These are phyloP conservation scores for Trichoderma brevicompactum DNA, from an alignment of 2,329 filamentous ascomycete species.

Conservation along the genomic window DNA sequence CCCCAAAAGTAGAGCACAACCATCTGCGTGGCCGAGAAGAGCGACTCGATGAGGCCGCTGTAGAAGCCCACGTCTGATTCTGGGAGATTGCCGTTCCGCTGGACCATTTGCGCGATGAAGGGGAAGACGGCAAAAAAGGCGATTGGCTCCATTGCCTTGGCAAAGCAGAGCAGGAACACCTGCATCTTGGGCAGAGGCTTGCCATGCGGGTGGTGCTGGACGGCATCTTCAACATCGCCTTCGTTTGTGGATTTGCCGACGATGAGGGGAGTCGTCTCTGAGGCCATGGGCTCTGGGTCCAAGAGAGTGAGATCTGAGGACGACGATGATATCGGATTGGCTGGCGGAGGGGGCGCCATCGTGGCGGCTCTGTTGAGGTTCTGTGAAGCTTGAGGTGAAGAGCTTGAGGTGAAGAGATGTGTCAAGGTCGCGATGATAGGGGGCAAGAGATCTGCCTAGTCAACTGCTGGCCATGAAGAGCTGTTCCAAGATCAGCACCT, in stretches of 20 bases:
- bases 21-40: conserved; percentile 78
- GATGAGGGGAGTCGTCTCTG: conserved; percentile 21
- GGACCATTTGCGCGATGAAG: conserved; percentile 78
- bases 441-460: neutral
- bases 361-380: neutral
- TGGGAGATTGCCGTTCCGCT: conserved; percentile 64
- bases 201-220: conserved; percentile 36
- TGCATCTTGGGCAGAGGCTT: conserved; percentile 64
- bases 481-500: neutral
- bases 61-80: conserved; percentile 78
- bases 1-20: conserved; percentile 79
- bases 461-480: conserved; percentile 16
- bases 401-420: neutral
- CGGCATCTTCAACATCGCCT: conserved; percentile 16
- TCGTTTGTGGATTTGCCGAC: conserved; percentile 2
- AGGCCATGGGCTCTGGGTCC: conserved; percentile 20
- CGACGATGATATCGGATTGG: conserved; percentile 11
- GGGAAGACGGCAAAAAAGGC: conserved; percentile 86
- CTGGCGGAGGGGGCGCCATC: conserved; percentile 18
- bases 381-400: neutral
- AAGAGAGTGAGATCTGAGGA: conserved; percentile 27
- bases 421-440: too few species aligned
- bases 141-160: conserved; percentile 73
- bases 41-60: conserved; percentile 72
- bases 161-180: conserved; percentile 73